These are phyloP conservation scores for Populus pruinosa DNA, from an alignment of 345 rosid genomes.

Conservation along the genomic window DNA sequence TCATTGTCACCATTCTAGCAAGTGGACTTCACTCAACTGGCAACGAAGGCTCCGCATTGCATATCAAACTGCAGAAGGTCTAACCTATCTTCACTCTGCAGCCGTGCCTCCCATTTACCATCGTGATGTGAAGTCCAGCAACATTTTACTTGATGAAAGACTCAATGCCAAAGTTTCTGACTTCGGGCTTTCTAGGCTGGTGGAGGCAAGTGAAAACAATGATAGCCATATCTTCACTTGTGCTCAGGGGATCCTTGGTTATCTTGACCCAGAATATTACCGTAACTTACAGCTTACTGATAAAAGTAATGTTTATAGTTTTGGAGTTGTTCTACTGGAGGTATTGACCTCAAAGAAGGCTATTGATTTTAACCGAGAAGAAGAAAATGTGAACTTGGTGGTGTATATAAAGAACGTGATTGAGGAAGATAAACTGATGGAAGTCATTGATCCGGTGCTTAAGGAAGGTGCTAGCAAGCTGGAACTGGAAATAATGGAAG, in stretches of 20 bases:
- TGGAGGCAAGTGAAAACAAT: conserved; percentile 32
- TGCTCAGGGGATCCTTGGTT: conserved; percentile 63
- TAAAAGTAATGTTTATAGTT: conserved; percentile 64
- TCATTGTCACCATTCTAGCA: conserved; percentile 17
- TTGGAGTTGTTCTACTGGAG: conserved; percentile 60
- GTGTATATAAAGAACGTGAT: conserved; percentile 39
- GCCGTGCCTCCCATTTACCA: conserved; percentile 59
- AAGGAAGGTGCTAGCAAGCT: conserved; percentile 24
- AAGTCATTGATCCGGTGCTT: conserved; percentile 39
- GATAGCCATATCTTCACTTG: conserved; percentile 51
- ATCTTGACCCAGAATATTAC: conserved; percentile 62
- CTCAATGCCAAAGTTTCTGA: conserved; percentile 54
- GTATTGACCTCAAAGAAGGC: conserved; percentile 47
- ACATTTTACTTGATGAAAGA: conserved; percentile 49
- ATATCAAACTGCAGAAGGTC: conserved; percentile 50
- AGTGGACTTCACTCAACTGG: conserved; percentile 35
- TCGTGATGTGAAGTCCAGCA: conserved; percentile 54
- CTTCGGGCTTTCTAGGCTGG: conserved; percentile 55
- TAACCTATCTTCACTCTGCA: conserved; percentile 54
- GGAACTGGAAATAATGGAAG: conserved; percentile 45
- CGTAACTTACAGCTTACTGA: conserved; percentile 54
- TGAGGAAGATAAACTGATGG: conserved; percentile 40
- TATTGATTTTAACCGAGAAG: conserved; percentile 48
- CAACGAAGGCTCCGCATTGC: conserved; percentile 39
- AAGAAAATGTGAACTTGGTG: conserved; percentile 54